Conservation (phyloP, 106 monocot genomes). For the Dendrobium catenatum region DNA sequence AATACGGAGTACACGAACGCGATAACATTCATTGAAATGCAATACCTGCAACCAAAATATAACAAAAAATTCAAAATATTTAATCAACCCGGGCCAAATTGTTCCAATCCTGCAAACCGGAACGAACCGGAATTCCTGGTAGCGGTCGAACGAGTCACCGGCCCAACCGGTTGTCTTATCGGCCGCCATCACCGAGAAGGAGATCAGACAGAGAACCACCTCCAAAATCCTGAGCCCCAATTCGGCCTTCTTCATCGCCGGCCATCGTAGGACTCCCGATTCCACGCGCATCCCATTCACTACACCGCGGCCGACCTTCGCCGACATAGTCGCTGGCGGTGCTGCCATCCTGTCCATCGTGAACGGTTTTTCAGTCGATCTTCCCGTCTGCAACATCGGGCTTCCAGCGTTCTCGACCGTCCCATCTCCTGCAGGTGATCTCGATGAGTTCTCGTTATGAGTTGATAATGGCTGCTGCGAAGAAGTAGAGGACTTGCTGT, state of each 20-base stretch:
- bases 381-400: not conserved
- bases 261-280: conserved; percentile 18
- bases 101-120: not conserved
- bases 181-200: conserved; percentile 83
- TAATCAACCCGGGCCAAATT: not conserved
- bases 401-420: not conserved
- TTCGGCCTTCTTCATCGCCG: conserved; percentile 23
- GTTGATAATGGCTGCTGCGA: not conserved
- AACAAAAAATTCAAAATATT: not conserved
- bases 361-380: conserved; percentile 9
- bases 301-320: conserved; percentile 12
- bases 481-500: not conserved
- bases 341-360: conserved; percentile 4
- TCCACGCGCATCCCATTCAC: conserved; percentile 15
- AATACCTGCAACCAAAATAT: conserved; percentile 41
- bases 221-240: conserved; percentile 47
- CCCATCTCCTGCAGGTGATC: conserved; percentile 6
- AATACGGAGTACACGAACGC: conserved; percentile 63
- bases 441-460: not conserved
- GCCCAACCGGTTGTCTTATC: conserved; percentile 77
- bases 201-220: conserved; percentile 38
- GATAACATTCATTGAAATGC: conserved; percentile 51
- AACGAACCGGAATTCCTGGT: conserved; percentile 47
- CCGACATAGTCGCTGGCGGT: not conserved
- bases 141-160: conserved; percentile 85